These are phyloP conservation scores for Solanum ossicruentum DNA, from an alignment of 257 asterid species.

Conservation along the genomic window DNA sequence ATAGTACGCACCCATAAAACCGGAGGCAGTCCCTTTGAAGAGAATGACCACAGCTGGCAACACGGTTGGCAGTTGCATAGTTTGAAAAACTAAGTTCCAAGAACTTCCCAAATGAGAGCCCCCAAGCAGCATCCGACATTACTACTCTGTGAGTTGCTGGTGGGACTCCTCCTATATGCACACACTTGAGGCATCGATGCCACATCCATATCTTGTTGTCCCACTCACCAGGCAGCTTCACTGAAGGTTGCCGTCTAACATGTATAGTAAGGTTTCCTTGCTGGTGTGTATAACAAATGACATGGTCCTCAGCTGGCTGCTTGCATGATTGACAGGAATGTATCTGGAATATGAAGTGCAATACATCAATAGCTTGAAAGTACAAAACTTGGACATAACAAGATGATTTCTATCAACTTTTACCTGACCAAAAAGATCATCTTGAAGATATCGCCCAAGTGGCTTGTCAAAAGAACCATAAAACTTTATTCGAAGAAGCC, in stretches of 20 bases:
- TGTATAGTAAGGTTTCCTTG: conserved; percentile 81
- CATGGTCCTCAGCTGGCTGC: conserved; percentile 82
- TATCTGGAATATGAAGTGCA: conserved; percentile 32
- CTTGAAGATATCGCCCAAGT: conserved; percentile 75
- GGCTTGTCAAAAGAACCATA: conserved; percentile 91
- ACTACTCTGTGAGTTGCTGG: conserved; percentile 76
- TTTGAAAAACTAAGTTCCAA: conserved; percentile 92
- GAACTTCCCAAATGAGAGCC: conserved; percentile 96
- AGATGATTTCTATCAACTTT: conserved; percentile 30
- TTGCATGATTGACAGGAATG: conserved; percentile 66
- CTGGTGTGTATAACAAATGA: conserved; percentile 73
- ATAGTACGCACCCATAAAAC: conserved; percentile 63
- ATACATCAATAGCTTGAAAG: not conserved
- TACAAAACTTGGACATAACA: conserved; percentile 2
- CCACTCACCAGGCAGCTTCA: conserved; percentile 65
- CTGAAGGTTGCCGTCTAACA: conserved; percentile 37
- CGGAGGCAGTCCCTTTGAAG: conserved; percentile 95
- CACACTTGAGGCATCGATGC: conserved; percentile 90
- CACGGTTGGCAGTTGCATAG: conserved; percentile 85
- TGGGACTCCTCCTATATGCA: conserved; percentile 50
- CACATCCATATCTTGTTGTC: conserved; percentile 99
- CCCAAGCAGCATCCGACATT: conserved; percentile 99
- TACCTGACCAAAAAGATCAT: conserved; percentile 86
- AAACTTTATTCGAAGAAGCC: conserved; percentile 66
- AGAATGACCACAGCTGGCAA: conserved; percentile 96